Conservation (phyloP, 2,329 filamentous ascomycete species). For the Bipolaris bicolor region DNA sequence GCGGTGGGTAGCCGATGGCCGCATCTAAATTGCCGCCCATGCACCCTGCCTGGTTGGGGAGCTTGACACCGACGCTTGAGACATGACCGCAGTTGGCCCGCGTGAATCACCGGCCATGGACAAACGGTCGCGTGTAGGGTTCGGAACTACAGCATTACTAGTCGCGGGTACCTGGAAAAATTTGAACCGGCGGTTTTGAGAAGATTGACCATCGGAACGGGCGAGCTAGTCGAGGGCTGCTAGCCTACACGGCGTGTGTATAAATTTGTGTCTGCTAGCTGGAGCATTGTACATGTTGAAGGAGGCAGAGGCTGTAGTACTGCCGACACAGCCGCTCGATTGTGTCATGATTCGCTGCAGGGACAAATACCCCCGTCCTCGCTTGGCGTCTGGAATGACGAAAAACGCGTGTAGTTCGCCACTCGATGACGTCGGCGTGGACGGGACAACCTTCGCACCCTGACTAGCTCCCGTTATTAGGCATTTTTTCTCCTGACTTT, state of each 20-base stretch:
- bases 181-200: neutral
- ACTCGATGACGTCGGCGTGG: neutral
- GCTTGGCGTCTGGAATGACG: neutral
- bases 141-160: neutral
- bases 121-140: neutral
- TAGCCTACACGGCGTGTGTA: neutral
- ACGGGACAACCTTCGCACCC: neutral
- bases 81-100: slow-evolving; percentile 5
- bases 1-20: neutral
- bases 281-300: neutral
- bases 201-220: neutral
- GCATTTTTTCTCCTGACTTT: neutral
- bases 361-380: neutral
- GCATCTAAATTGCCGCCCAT: neutral
- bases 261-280: neutral
- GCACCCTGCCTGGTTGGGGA: neutral
- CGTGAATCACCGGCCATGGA: neutral
- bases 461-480: slow-evolving; percentile 4
- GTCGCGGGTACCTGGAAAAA: neutral
- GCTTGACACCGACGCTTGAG: slow-evolving; percentile 1
- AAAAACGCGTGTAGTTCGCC: neutral
- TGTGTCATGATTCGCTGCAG: slow-evolving; percentile 4
- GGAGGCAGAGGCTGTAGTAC: neutral
- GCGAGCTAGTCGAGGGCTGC: neutral
- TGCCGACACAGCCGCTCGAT: neutral